Percentiles rank a stretch among this genome's conserved stretches.
Conservation (phyloP, 345 rosid species). For the Cardamine chenopodiifolia region DNA sequence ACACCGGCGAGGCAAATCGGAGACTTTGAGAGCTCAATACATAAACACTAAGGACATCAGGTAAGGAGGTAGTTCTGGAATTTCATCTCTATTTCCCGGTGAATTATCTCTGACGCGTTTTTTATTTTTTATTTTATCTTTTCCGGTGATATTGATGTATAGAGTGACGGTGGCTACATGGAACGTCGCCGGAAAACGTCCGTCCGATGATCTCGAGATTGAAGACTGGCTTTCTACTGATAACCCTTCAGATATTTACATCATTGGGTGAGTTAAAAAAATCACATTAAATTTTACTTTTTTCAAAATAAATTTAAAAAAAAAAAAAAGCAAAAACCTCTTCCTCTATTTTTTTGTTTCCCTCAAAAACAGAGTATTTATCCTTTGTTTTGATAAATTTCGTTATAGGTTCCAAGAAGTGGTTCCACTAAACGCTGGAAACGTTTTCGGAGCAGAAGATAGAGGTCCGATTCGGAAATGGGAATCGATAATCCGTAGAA, state of each 20-base stretch:
- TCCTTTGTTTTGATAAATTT: conserved; percentile 9
- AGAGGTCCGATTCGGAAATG: conserved; percentile 80
- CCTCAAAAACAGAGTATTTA: conserved; percentile 16
- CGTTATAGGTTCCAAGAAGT: conserved; percentile 85
- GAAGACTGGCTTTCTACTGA: conserved; percentile 88
- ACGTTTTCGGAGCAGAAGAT: conserved; percentile 94
- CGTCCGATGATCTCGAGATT: conserved; percentile 71
- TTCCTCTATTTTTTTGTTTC: not conserved
- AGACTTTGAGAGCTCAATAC: conserved; percentile 90
- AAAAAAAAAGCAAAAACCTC: not conserved
- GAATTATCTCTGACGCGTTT: not conserved
- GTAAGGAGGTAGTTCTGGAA: conserved; percentile 47
- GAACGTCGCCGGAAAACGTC: conserved; percentile 95
- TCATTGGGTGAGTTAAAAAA: conserved; percentile 66
- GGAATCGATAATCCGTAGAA: conserved; percentile 88
- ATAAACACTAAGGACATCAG: conserved; percentile 87
- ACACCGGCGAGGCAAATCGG: conserved; percentile 95
- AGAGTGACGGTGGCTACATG: conserved; percentile 90
- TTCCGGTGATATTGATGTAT: conserved; percentile 13
- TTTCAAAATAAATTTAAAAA: no score
- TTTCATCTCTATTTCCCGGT: not conserved
- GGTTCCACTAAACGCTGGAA: conserved; percentile 94
- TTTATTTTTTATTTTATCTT: not conserved
- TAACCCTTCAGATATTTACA: conserved; percentile 82
- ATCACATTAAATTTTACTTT: not conserved